Evolutionary conservation across 306 rosid species (phyloP).

Genomic region (Senna siamea): DNA sequence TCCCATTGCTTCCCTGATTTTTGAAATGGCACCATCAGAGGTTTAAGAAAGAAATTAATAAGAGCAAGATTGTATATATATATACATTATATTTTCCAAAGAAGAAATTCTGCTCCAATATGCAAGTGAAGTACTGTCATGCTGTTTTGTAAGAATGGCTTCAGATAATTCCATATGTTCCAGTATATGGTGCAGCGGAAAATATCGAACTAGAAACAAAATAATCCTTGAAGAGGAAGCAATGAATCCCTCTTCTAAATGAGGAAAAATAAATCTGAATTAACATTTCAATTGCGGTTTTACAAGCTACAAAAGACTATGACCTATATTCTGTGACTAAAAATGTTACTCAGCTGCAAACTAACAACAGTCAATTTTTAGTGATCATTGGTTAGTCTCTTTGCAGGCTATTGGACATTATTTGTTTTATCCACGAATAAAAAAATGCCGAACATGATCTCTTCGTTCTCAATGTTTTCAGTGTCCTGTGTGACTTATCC

Average conservation of each 20-base stretch:
- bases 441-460: not conserved
- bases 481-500: not conserved
- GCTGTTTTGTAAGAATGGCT: slow-evolving; percentile 2
- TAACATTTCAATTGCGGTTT: slow-evolving; percentile 27
- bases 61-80: not conserved
- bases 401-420: not conserved
- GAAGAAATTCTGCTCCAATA: not conserved
- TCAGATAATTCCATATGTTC: not conserved
- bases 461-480: not conserved
- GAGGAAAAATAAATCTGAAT: slow-evolving; percentile 1
- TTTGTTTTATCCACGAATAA: not conserved
- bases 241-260: not conserved
- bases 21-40: slow-evolving; percentile 27
- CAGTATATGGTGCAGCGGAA: not conserved
- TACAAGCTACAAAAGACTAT: slow-evolving; percentile 30
- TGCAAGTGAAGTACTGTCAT: not conserved
- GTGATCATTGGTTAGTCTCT: not conserved
- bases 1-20: slow-evolving; percentile 94
- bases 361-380: not conserved
- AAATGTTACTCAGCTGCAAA: not conserved
- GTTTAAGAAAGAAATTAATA: not conserved
- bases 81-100: not conserved
- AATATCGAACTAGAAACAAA: not conserved
- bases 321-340: not conserved
- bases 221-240: slow-evolving; percentile 14